phyloP scores from a whole-genome alignment of 179 eudicot species.

The Sideroxylon spinosum region DNA sequence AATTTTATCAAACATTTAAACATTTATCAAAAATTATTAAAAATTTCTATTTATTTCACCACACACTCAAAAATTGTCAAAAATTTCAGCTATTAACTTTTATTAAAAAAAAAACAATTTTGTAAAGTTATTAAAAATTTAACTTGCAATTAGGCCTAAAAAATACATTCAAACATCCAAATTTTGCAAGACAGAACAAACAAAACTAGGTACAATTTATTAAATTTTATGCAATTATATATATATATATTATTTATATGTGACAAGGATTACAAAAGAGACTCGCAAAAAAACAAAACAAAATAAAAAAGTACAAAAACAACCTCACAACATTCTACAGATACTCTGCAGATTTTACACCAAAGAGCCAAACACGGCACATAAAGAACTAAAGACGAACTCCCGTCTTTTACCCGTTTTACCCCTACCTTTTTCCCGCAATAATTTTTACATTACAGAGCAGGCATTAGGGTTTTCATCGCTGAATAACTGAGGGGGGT shows the following conservation, averaged over 20 bases:
- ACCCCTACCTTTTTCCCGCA: slow-evolving; percentile 25
- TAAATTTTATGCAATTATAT: background rate
- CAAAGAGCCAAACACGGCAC: slow-evolving; percentile 27
- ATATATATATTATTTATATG: slow-evolving; percentile 14
- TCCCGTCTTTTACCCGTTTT: slow-evolving; percentile 20
- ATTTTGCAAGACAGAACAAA: background rate
- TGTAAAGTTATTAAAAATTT: no score
- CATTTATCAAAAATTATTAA: no score
- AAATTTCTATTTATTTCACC: background rate
- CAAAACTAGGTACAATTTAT: background rate
- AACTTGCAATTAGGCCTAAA: no score
- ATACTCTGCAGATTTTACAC: slow-evolving; percentile 26
- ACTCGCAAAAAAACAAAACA: background rate
- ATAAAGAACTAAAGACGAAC: slow-evolving; percentile 15
- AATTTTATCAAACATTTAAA: no score
- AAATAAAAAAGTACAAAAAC: background rate
- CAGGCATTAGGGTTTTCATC: slow-evolving; percentile 99
- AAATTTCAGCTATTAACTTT: background rate
- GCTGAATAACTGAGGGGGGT: slow-evolving; percentile 87
- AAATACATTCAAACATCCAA: background rate
- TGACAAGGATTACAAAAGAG: slow-evolving; percentile 16
- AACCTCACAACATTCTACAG: slow-evolving; percentile 20
- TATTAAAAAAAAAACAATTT: no score
- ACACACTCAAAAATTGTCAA: no score
- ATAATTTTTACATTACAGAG: slow-evolving; percentile 64